Conservation (phyloP, 208 protist species). For the Wallacemonas sp. region DNA sequence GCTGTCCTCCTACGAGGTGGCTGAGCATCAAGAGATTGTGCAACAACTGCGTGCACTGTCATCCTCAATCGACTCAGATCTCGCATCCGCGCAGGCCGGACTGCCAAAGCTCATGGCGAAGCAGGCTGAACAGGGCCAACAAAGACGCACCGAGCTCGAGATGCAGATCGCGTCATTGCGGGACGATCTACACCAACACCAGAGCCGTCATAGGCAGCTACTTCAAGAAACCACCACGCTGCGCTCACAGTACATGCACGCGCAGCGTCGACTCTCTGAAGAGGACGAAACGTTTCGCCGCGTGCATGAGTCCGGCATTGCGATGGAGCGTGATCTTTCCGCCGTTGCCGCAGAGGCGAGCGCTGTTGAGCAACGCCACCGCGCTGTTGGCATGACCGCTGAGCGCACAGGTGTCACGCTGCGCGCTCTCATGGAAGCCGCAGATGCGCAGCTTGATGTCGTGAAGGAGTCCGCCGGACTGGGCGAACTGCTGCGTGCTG, state of each 20-base stretch:
- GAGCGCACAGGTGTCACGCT: conserved; percentile 34
- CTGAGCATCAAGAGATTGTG: conserved; percentile 16
- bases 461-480: conserved; percentile 32
- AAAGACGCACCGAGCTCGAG: conserved; percentile 7
- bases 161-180: not conserved
- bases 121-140: not conserved
- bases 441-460: conserved; percentile 33
- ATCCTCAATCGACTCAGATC: conserved; percentile 1
- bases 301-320: not conserved
- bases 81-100: not conserved
- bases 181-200: conserved; percentile 3
- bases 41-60: not conserved
- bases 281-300: conserved; percentile 8
- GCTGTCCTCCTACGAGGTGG: conserved; percentile 15
- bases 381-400: not conserved
- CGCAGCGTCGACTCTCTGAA: conserved; percentile 6
- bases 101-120: conserved; percentile 7
- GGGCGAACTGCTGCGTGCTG: conserved; percentile 52
- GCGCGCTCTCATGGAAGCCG: conserved; percentile 43
- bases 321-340: conserved; percentile 17
- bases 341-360: conserved; percentile 1
- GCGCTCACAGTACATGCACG: conserved; percentile 21
- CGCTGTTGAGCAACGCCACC: not conserved
- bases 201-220: conserved; percentile 18
- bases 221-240: conserved; percentile 33